These are phyloP conservation scores for Triticum aestivum DNA, from an alignment of 176 grass and related monocot genomes.

Conservation along the genomic window IWGSC_CS_RefSeq_v2.1 NC_057799.1:145083508-145084007, in stretches of 20 bases:
- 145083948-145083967: slow-evolving; percentile 68
- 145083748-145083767: slow-evolving; percentile 34
- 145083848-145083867: slow-evolving; percentile 14
- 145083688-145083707: slow-evolving; percentile 8
- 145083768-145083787: neutral
- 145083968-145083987: slow-evolving; percentile 41
- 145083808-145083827: slow-evolving; percentile 27
- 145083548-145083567: slow-evolving; percentile 10
- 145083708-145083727: slow-evolving; percentile 20
- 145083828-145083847: neutral
- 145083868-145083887: slow-evolving; percentile 27
- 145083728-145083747: neutral
- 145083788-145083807: slow-evolving; percentile 29
- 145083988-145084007: slow-evolving; percentile 63
- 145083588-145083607: neutral
- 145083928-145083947: slow-evolving; percentile 77
- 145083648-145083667: slow-evolving; percentile 34
- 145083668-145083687: slow-evolving; percentile 42
- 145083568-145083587: neutral
- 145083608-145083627: neutral
- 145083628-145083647: slow-evolving; percentile 13
- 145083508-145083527: neutral
- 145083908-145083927: slow-evolving; percentile 75
- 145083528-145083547: neutral
- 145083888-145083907: slow-evolving; percentile 33